These are phyloP conservation scores for Eimeria nieschulzi DNA, from an alignment of 169 alveolate species.

Conservation along the genomic window DNA sequence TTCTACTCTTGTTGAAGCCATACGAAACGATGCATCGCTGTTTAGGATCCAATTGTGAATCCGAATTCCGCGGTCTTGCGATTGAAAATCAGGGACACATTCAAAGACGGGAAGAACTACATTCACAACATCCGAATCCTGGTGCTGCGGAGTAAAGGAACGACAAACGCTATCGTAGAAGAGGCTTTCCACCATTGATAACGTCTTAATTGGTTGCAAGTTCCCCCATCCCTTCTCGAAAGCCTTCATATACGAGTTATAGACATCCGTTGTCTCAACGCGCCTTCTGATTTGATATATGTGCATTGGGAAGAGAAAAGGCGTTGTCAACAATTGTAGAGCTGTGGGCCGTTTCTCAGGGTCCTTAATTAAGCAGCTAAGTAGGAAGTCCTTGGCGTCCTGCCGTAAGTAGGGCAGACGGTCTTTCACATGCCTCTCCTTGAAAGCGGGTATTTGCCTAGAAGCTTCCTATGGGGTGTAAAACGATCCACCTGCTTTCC, in stretches of 20 bases:
- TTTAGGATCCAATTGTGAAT: constrained; percentile 12
- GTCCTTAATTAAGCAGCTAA: constrained; percentile 21
- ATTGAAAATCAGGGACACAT: constrained; percentile 46
- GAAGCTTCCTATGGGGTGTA: constrained; percentile 35
- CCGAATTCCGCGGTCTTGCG: constrained; percentile 29
- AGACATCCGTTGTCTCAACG: constrained; percentile 36
- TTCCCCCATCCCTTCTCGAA: constrained; percentile 58
- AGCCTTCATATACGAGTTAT: constrained; percentile 37
- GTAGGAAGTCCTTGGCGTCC: constrained; percentile 35
- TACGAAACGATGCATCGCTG: constrained; percentile 38
- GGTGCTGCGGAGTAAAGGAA: background rate
- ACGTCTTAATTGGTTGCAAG: background rate
- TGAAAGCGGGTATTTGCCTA: constrained; percentile 39
- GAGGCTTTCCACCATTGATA: constrained; percentile 27
- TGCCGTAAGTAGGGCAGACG: constrained; percentile 43
- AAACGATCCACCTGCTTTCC: background rate
- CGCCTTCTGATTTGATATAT: constrained; percentile 36
- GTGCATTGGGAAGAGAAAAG: constrained; percentile 35
- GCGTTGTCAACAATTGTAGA: constrained; percentile 23
- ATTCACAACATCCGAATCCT: constrained; percentile 23
- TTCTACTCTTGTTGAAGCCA: background rate
- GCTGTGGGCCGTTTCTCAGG: constrained; percentile 47
- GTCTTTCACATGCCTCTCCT: constrained; percentile 19
- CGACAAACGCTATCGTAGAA: background rate
- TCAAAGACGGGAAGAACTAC: constrained; percentile 44